Evolutionary conservation across 2,329 filamentous ascomycete species (phyloP).

Genomic region (Neurospora sp.): DNA sequence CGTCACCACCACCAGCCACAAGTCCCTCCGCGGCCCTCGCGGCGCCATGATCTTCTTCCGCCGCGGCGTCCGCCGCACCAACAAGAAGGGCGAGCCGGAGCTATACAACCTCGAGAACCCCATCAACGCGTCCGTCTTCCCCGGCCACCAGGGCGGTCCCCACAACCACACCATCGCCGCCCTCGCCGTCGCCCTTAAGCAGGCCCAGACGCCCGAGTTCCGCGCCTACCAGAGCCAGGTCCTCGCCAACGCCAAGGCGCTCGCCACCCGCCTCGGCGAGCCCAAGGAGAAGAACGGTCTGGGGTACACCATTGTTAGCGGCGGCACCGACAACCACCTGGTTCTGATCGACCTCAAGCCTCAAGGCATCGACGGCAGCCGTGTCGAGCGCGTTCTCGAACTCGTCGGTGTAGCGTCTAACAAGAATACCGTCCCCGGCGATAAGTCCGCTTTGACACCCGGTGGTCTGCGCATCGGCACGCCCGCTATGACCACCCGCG

Average conservation of each 20-base stretch:
- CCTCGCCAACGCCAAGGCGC: constrained; percentile 80
- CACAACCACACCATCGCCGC: constrained; percentile 99
- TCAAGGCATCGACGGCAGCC: constrained; percentile 76
- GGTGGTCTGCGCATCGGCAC: constrained; percentile 91
- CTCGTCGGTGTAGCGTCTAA: constrained; percentile 94
- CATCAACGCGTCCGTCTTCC: constrained; percentile 96
- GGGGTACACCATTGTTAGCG: constrained; percentile 82
- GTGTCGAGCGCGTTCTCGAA: constrained; percentile 83
- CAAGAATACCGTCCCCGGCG: constrained; percentile 97
- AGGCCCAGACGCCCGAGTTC: constrained; percentile 84
- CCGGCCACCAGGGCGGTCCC: constrained; percentile 92
- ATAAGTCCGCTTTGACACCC: constrained; percentile 86
- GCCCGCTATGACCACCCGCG: constrained; percentile 93
- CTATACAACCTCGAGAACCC: constrained; percentile 85
- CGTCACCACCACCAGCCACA: constrained; percentile 96
- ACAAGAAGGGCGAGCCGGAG: constrained; percentile 81
- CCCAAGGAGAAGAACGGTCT: constrained; percentile 66
- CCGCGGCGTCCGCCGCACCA: constrained; percentile 74
- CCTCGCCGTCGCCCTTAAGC: constrained; percentile 86
- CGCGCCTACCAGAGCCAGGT: constrained; percentile 86
- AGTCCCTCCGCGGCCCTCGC: constrained; percentile 87
- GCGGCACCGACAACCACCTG: constrained; percentile 95
- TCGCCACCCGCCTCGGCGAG: constrained; percentile 58
- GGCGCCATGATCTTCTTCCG: constrained; percentile 99
- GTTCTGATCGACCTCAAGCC: constrained; percentile 87